These are phyloP conservation scores for Isoetes taiwanensis DNA, from an alignment of 75 land plant genomes.

Conservation along the genomic window DNA sequence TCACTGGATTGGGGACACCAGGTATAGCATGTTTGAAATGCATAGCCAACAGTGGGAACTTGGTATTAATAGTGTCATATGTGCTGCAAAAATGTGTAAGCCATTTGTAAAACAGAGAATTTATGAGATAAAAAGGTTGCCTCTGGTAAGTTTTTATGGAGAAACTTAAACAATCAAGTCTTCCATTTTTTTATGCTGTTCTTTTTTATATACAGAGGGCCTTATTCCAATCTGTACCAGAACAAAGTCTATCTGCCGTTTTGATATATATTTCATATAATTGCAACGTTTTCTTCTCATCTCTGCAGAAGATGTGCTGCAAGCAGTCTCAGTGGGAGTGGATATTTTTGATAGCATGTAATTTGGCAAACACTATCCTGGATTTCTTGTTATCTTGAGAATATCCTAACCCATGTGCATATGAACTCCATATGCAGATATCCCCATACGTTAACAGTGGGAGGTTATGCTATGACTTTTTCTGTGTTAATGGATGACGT, in stretches of 20 bases:
- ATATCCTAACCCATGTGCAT: background rate
- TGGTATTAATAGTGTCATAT: too few species aligned
- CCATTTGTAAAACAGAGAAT: too few species aligned
- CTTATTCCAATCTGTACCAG: background rate
- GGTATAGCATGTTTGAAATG: constrained; percentile 23
- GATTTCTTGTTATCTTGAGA: background rate
- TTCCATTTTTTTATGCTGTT: background rate
- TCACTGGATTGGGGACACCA: constrained; percentile 75
- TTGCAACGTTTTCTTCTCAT: too few species aligned
- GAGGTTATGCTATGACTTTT: constrained; percentile 73
- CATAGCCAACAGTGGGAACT: background rate
- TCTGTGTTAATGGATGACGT: constrained; percentile 26
- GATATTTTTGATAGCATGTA: constrained; percentile 87
- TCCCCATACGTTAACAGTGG: constrained; percentile 66
- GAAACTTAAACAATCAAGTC: background rate
- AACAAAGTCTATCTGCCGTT: background rate
- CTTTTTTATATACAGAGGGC: background rate
- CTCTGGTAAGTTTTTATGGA: background rate
- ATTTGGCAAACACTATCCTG: constrained; percentile 3
- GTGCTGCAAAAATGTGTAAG: too few species aligned
- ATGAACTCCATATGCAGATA: constrained; percentile 29
- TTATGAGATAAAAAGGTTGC: too few species aligned
- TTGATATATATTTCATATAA: background rate
- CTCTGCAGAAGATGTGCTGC: constrained; percentile 87
- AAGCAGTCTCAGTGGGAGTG: constrained; percentile 78